Evolutionary conservation across 331 rosid species (phyloP).

Genomic region (Telfairia occidentalis): DNA sequence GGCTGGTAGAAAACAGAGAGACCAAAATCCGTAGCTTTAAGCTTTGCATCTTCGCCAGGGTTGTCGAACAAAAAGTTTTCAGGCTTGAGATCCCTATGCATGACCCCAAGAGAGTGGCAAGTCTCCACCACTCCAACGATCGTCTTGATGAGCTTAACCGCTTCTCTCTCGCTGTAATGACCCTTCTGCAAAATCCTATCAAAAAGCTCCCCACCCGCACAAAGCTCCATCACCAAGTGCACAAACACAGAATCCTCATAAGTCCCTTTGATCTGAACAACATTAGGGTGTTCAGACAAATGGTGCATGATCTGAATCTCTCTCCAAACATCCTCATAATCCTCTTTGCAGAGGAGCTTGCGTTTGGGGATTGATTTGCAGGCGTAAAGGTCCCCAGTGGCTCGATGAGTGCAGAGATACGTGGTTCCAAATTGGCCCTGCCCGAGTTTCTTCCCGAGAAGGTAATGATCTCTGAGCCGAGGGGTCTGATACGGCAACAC

Average conservation of each 20-base stretch:
- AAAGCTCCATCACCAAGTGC: conserved; percentile 80
- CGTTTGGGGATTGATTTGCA: conserved; percentile 88
- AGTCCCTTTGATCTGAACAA: conserved; percentile 67
- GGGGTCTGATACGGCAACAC: conserved; percentile 68
- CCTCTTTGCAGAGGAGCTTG: conserved; percentile 58
- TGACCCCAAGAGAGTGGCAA: conserved; percentile 85
- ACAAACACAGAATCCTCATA: conserved; percentile 78
- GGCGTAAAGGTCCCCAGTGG: conserved; percentile 40
- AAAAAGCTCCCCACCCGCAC: conserved; percentile 83
- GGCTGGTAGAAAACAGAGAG: conserved; percentile 73
- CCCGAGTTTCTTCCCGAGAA: conserved; percentile 70
- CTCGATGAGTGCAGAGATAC: conserved; percentile 49
- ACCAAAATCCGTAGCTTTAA: conserved; percentile 84
- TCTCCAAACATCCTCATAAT: conserved; percentile 83
- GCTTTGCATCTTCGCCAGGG: conserved; percentile 54
- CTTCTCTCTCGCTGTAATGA: conserved; percentile 80
- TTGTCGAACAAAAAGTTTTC: conserved; percentile 80
- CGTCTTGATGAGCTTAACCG: conserved; percentile 58
- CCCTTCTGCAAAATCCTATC: conserved; percentile 80
- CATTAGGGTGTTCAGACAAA: conserved; percentile 54
- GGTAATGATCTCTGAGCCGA: conserved; percentile 59
- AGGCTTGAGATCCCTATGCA: conserved; percentile 94
- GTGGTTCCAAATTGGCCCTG: conserved; percentile 83
- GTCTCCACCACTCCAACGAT: conserved; percentile 76
- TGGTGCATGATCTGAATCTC: conserved; percentile 97